Base-by-base conservation (phyloP, 352 stramenopile genomes). In the Plasmopara muralis region DNA sequence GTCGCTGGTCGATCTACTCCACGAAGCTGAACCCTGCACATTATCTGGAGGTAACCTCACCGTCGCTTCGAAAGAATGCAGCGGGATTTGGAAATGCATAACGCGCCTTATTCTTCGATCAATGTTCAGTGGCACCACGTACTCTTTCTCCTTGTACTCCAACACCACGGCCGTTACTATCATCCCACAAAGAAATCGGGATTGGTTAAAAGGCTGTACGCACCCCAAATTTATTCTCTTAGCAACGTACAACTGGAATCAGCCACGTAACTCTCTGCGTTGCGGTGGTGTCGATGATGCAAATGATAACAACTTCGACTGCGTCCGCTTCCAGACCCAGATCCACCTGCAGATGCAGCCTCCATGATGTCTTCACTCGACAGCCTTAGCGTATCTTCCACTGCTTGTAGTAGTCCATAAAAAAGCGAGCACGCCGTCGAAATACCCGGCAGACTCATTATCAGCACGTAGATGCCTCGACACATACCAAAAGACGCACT, bases 11-110 rank as follows among this genome's bases (percentile, higher is more conserved):
- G 50, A 51, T 58, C 50, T 57, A 13, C 47, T 62, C 44, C 31
- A 35, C 5, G 43, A 29, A 34, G 47, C 38, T 20, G 57, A 4
- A n/a, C 10, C 37, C 46, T 55, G 53, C 6, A 52, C 40, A 25
- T 70, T 53, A 2, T 71, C 65, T 15, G 77, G 62, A 2, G 80
- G 83, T 42, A 94, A 66, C 12, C 83, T 66, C 33, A 94, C 81
- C 0, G 77, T 94, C 0, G 83, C 83, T 45, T 94, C 83, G 57
- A 94, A 94, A 2, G 83, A 85, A 54, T 81, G 72, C 43, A 90
- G 60, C 18, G 82, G 80, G 53, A 93, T 90, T 62, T 88, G 72
- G 52, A 93, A 89, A 47, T 94, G 84, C 84, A 94, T 94, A 46
- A 92, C 80, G 15, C 83, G 81, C 41, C 87, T 82, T 76, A 94